Conservation (phyloP, 2,329 filamentous ascomycete species). For the Xylaria sp. region DNA sequence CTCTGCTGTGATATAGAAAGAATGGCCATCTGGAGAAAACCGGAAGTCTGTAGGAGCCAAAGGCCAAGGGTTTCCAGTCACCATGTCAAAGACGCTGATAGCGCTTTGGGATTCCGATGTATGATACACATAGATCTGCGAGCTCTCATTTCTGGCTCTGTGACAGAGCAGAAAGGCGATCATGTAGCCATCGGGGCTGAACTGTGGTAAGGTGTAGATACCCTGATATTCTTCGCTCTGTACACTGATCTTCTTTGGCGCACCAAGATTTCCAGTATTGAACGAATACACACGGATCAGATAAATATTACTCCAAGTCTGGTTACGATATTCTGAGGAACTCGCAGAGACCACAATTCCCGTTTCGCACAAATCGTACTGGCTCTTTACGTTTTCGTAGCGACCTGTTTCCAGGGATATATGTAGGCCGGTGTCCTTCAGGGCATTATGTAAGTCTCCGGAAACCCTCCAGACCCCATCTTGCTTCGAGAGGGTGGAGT, state of each 20-base stretch:
- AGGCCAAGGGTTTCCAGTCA: conserved; percentile 42
- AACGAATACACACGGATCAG: neutral
- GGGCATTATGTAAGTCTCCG: conserved; percentile 48
- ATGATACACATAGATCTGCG: conserved; percentile 47
- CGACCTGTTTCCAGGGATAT: neutral
- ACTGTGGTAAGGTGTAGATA: conserved; percentile 44
- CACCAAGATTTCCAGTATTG: neutral
- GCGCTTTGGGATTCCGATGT: conserved; percentile 42
- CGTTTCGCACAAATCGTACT: neutral
- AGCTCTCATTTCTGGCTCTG: neutral
- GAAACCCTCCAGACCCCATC: conserved; percentile 48
- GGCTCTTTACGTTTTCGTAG: neutral
- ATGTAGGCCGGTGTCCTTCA: conserved; percentile 41
- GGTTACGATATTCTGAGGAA: neutral
- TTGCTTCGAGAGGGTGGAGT: conserved; percentile 48
- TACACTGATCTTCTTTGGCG: neutral
- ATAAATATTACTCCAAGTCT: neutral
- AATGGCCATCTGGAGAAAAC: conserved; percentile 49
- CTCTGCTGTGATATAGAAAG: conserved; percentile 49
- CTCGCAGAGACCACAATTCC: neutral
- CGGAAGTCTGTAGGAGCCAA: conserved; percentile 49
- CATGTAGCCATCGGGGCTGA: conserved; percentile 51
- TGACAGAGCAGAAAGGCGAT: conserved; percentile 48
- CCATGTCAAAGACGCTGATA: conserved; percentile 45
- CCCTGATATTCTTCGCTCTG: conserved; percentile 1